Evolutionary conservation across 257 asterid genomes (phyloP).

Genomic region (Anisodus acutangulus): DNA sequence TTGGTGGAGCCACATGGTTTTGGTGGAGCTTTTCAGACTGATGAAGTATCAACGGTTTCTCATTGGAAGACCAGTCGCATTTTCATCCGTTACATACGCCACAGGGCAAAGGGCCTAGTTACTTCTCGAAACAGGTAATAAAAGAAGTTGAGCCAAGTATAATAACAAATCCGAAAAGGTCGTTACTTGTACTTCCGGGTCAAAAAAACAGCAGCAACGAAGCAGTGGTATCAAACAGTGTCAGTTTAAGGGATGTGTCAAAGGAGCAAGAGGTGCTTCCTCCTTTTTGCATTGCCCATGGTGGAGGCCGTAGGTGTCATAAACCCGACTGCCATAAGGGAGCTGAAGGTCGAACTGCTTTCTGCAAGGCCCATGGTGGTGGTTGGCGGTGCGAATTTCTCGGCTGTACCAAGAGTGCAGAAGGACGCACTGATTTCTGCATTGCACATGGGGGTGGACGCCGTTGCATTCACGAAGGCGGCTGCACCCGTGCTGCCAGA

Average conservation of each 20-base stretch:
- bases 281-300: conserved; percentile 93
- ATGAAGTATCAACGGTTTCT: conserved; percentile 47
- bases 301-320: conserved; percentile 94
- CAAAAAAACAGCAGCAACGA: conserved; percentile 64
- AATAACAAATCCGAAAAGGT: conserved; percentile 68
- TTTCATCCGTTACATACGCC: conserved; percentile 39
- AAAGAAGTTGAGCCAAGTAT: conserved; percentile 51
- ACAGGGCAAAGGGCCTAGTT: conserved; percentile 42
- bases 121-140: conserved; percentile 45
- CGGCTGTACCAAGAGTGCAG: conserved; percentile 94
- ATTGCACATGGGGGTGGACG: conserved; percentile 95
- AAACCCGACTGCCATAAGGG: conserved; percentile 83
- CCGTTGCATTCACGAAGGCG: conserved; percentile 69
- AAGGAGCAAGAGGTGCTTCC: conserved; percentile 95
- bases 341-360: conserved; percentile 95
- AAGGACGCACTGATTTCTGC: conserved; percentile 87
- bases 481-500: conserved; percentile 79
- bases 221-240: conserved; percentile 61
- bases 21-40: conserved; percentile 38
- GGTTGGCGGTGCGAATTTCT: conserved; percentile 83
- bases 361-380: conserved; percentile 97
- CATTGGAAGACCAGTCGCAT: conserved; percentile 35
- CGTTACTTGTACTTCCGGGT: conserved; percentile 96
- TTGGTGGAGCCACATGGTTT: conserved; percentile 32
- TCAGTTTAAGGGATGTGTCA: conserved; percentile 76